Evolutionary conservation across 495 filamentous ascomycete species (phyloP), one percentile per base, ranked within the genome.

Genomic region (Aspergillus steynii): DNA sequence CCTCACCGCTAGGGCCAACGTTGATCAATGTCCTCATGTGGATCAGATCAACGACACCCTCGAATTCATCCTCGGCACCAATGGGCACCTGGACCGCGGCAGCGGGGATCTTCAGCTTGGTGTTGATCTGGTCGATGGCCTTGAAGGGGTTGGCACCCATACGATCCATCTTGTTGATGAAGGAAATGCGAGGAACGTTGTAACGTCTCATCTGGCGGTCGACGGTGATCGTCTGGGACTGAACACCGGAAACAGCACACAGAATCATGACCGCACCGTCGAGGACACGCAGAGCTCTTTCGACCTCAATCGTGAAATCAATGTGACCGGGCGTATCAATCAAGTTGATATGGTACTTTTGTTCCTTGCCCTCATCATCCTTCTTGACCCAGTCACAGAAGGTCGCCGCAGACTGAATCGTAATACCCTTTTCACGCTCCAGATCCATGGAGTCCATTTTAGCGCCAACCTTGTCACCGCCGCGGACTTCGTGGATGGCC

Each of bases 361-460:
- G 88, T 7, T 97, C 90, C 67, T 89, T 81, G 47, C 85, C 86
- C 45, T 90, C 86, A 65, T 91, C 76, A 49, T 75, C 74, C 65
- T 82, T 86, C 83, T 97, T 98, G 59, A 90, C 75, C 96, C 96
- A 99, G 77, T 99, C 93, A 77, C 93, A 96, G 74, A 96, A 99
- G 2, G 95, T 99, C 27, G 95, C 95, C 47, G 95, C 95, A 56
- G 93, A 97, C 78, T 99, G 94, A 64, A 99, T 99, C 58, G 95
- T 99, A 72, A 99, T 99, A 71, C 95, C 95, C 82, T 97, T 95
- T 71, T 99, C 95, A 71, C 95, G 84, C 76, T 99, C 96, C 63
- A 99, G 78, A 53, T 98, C 96, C 96, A 99, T 99, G 8, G 93
- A 97, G 82, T 99, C 96, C 96, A 99, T 99, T 80, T 99, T 99